These are phyloP conservation scores for Nemania sp. DNA, from an alignment of 2,329 filamentous ascomycete species.

Conservation along the genomic window DNA sequence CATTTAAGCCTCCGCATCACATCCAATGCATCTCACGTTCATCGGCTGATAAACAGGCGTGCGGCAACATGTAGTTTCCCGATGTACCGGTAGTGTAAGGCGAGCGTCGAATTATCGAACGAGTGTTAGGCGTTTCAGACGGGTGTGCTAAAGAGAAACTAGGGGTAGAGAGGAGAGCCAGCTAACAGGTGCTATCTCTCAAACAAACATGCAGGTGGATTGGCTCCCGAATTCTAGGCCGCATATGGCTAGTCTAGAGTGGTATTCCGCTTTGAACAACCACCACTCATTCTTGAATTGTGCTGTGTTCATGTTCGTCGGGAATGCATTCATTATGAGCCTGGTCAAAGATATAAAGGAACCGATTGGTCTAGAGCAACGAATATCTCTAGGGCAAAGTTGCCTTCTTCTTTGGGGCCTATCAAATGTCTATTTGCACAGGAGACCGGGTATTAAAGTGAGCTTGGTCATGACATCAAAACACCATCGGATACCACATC, in stretches of 20 bases:
- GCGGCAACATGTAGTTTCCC: too few relatives aligned
- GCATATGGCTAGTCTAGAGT: constrained; percentile 17
- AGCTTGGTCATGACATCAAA: too few relatives aligned
- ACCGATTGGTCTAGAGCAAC: too few relatives aligned
- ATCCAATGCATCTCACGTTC: not conserved
- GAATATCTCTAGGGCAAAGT: too few relatives aligned
- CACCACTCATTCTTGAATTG: too few relatives aligned
- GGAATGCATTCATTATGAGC: constrained; percentile 1
- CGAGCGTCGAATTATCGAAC: not conserved
- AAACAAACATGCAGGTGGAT: constrained; percentile 10
- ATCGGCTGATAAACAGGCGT: not conserved
- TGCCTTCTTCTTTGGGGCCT: too few relatives aligned
- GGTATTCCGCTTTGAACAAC: constrained; percentile 10
- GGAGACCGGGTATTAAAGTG: constrained; percentile 14
- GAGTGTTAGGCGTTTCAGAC: constrained; percentile 9
- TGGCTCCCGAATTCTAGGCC: constrained; percentile 12
- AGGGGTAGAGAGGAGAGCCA: not conserved
- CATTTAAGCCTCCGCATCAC: not conserved
- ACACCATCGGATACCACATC: too few relatives aligned
- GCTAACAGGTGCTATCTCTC: too few relatives aligned
- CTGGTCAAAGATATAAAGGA: too few relatives aligned
- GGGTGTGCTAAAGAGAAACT: constrained; percentile 15
- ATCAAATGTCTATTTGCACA: constrained; percentile 17
- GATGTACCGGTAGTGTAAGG: not conserved
- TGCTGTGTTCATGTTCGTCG: too few relatives aligned